Evolutionary conservation across 2,329 filamentous ascomycete species (phyloP), one percentile per base, ranked within the genome.

Genomic region (Xylaria multiplex): DNA sequence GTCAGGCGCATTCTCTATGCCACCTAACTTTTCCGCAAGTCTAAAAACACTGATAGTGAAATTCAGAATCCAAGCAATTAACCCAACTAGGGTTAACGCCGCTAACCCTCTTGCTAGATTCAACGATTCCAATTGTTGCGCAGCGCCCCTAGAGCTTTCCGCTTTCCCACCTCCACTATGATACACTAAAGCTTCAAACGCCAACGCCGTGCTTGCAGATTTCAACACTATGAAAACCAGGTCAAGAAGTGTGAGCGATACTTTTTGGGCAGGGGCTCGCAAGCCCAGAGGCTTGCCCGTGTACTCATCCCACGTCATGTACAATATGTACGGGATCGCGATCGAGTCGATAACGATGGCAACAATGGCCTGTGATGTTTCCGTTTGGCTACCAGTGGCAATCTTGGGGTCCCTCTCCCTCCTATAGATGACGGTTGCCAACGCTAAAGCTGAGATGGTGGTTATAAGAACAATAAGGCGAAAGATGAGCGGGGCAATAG

Each of bases 221-320:
- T 97, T 95, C 81, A 99, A 97, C 48, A 98, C 94, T 75, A 99
- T 97, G 77, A 99, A 99, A 74, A 97, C 90, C 3, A 99, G 85
- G 79, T 99, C 96, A 64, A 97, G 86, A 61, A 99, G 88, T 66
- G 98, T 92, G 56, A 99, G 87, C 14, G 92, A 89, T 70, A 97
- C 91, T 78, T 99, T 99, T 55, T 93, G 91, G 63, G 90, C 90
- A 9, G 93, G 89, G 6, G 90, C 90, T 49, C 96, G 91, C 66
- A 99, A 82, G 1, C 96, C 96, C 22, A 99, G 83, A 24, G 96
- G 96, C 77, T 96, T 96, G 35, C 93, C 93, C 5, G 93, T 96
- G 80, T 97, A 98, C 81, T 99, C 96, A 76, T 99, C 96, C 81
- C 90, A 97, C 27, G 94, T 96, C 81, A 98, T 96, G 80, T 97